A percentile compares a stretch with the other conserved stretches of the same genome.
Evolutionary conservation across 2,329 filamentous ascomycete genomes (phyloP).

Genomic region (Graphilbum ipis-grandicollis): DNA sequence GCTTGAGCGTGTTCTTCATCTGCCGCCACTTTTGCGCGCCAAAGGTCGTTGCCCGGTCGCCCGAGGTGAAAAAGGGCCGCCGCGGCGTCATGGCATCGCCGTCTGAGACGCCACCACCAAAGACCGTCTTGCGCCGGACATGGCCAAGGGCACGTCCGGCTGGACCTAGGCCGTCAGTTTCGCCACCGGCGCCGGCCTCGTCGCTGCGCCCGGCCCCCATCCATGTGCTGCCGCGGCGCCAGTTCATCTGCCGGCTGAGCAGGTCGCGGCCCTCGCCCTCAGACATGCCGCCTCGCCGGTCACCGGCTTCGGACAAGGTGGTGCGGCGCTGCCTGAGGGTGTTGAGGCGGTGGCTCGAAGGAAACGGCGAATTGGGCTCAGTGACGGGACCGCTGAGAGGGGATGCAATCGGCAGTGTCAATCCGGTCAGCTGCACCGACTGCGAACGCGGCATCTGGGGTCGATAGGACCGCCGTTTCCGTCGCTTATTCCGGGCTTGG

Average conservation of each 20-base stretch:
- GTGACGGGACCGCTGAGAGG: conserved; percentile 13
- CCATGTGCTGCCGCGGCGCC: conserved; percentile 44
- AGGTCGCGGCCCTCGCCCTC: conserved; percentile 59
- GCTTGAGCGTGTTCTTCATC: conserved; percentile 74
- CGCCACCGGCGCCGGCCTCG: conserved; percentile 27
- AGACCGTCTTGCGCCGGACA: conserved; percentile 47
- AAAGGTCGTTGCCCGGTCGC: conserved; percentile 55
- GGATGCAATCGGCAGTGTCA: too few species aligned
- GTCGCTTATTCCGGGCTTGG: conserved; percentile 39
- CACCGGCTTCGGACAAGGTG: conserved; percentile 44
- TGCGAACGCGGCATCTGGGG: conserved; percentile 33
- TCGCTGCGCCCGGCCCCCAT: conserved; percentile 32
- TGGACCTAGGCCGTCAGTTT: conserved; percentile 13
- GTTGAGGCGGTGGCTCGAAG: conserved; percentile 25
- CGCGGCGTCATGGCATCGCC: conserved; percentile 40
- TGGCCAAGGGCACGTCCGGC: conserved; percentile 41
- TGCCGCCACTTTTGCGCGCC: conserved; percentile 79
- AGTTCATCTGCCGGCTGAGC: conserved; percentile 33
- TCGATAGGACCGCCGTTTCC: conserved; percentile 38
- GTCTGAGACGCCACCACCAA: conserved; percentile 45
- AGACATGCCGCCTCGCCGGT: conserved; percentile 48
- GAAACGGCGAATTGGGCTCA: conserved; percentile 22
- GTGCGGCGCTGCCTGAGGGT: conserved; percentile 46
- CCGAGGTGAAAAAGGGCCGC: conserved; percentile 36
- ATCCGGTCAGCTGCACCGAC: conserved; percentile 27